Conservation (phyloP, 768 basidiomycete species). For the Leucosporidium scottii region DNA sequence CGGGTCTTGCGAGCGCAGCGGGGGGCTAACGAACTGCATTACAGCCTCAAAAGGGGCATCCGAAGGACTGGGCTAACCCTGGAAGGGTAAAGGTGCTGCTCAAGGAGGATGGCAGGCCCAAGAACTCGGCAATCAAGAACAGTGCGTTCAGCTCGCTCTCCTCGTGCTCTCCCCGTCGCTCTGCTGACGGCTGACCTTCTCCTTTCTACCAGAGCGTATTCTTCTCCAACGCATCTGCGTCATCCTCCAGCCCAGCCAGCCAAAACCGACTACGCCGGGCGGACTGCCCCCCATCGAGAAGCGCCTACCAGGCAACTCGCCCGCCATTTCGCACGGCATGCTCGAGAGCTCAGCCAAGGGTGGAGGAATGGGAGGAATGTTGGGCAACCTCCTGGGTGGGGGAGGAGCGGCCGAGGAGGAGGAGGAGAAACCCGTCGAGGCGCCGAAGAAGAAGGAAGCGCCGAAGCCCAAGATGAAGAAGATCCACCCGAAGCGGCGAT, state of each 20-base stretch:
- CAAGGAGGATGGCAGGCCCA: conserved; percentile 38
- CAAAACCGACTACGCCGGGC: conserved; percentile 14
- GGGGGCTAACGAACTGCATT: background rate
- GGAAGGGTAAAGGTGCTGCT: conserved; percentile 81
- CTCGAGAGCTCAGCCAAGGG: conserved; percentile 32
- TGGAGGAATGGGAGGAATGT: conserved; percentile 30
- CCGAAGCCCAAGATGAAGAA: conserved; percentile 8
- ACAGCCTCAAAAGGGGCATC: conserved; percentile 70
- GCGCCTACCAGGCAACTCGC: conserved; percentile 35
- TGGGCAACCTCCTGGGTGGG: conserved; percentile 31
- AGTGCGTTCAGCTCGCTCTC: conserved; percentile 37
- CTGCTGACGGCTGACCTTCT: background rate
- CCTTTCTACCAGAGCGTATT: conserved; percentile 21
- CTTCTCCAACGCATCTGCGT: conserved; percentile 24
- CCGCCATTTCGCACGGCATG: conserved; percentile 34
- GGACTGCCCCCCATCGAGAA: conserved; percentile 33
- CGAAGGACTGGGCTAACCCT: conserved; percentile 97
- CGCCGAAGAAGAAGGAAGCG: conserved; percentile 4
- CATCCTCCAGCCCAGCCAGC: conserved; percentile 25
- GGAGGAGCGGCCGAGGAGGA: conserved; percentile 20
- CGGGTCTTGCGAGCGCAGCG: background rate
- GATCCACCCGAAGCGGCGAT: background rate
- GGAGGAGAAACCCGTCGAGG: conserved; percentile 1
- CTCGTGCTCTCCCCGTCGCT: background rate
- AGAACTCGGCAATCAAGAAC: conserved; percentile 42